Evolutionary conservation across 208 protist species (phyloP).

Genomic region (Trypanosoma avium): DNA sequence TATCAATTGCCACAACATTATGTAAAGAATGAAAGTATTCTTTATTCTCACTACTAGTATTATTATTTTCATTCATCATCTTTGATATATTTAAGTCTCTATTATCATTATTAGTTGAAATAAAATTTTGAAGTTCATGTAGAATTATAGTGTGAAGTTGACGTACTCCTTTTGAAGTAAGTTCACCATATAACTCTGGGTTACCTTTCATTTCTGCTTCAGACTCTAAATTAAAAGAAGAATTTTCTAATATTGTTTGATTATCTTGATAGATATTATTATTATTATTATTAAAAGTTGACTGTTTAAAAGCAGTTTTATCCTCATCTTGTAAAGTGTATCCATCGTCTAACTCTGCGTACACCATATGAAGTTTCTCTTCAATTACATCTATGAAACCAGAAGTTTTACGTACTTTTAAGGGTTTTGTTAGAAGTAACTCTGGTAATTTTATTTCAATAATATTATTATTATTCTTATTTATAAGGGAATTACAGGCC

Average conservation of each 20-base stretch:
- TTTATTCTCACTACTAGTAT: no score
- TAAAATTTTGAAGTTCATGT: constrained; percentile 19
- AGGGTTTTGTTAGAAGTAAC: constrained; percentile 26
- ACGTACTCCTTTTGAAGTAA: constrained; percentile 64
- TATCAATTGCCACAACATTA: constrained; percentile 45
- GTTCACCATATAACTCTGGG: constrained; percentile 67
- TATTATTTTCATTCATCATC: background rate
- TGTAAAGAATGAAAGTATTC: no score
- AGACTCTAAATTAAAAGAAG: background rate
- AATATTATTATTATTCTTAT: background rate
- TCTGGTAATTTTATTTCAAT: background rate
- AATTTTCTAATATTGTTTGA: background rate
- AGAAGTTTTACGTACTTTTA: constrained; percentile 21
- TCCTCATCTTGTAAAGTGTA: constrained; percentile 45
- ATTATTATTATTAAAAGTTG: background rate
- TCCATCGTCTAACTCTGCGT: constrained; percentile 45
- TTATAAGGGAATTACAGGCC: constrained; percentile 30
- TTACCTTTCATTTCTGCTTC: constrained; percentile 4
- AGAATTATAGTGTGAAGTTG: constrained; percentile 48
- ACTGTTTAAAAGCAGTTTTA: constrained; percentile 21
- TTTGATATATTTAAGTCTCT: constrained; percentile 4
- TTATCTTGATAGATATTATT: background rate
- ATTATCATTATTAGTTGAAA: no score
- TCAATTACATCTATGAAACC: constrained; percentile 53
- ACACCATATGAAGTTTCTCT: constrained; percentile 45